A percentile compares a stretch with the other conserved stretches of the same genome.
These are phyloP conservation scores for Saitozyma sp. DNA, from an alignment of 768 basidiomycete genomes.

Conservation along the genomic window DNA sequence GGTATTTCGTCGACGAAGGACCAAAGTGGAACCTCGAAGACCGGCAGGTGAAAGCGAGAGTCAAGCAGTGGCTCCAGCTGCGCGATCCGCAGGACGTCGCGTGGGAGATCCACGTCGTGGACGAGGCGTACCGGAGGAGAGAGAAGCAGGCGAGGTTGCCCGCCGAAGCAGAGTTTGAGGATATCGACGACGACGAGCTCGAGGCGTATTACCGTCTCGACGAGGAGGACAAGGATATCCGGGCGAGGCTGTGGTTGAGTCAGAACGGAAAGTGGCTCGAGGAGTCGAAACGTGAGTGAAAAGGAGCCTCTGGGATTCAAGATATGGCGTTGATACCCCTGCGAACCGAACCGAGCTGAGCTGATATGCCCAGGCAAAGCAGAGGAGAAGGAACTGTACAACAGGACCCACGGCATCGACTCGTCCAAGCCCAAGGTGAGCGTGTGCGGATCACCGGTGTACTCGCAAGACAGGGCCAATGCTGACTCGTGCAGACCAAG, in stretches of 20 bases:
- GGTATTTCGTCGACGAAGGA: slow-evolving; percentile 25
- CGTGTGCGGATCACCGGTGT: neutral
- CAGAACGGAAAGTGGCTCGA: slow-evolving; percentile 43
- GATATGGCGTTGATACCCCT: neutral
- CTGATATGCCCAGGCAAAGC: slow-evolving; percentile 15
- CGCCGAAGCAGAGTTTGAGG: slow-evolving; percentile 27
- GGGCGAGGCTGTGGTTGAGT: slow-evolving; percentile 44
- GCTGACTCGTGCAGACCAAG: slow-evolving; percentile 16
- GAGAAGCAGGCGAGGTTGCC: slow-evolving; percentile 28
- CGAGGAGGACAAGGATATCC: slow-evolving; percentile 33
- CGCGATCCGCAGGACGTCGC: slow-evolving; percentile 31
- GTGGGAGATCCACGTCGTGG: slow-evolving; percentile 29
- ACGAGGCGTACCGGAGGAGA: slow-evolving; percentile 20
- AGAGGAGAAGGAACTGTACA: slow-evolving; percentile 24
- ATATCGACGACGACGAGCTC: slow-evolving; percentile 47
- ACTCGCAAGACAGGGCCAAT: neutral
- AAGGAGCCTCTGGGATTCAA: too few species aligned
- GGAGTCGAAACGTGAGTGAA: slow-evolving; percentile 35
- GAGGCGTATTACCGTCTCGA: slow-evolving; percentile 34
- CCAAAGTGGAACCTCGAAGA: slow-evolving; percentile 13
- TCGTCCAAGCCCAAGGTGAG: slow-evolving; percentile 38
- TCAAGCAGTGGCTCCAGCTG: slow-evolving; percentile 26
- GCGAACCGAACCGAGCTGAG: neutral
- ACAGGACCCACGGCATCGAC: slow-evolving; percentile 27
- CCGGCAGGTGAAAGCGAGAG: slow-evolving; percentile 19